Evolutionary conservation across 345 rosid species (phyloP).

Genomic region (Excoecaria cochinchinensis): DNA sequence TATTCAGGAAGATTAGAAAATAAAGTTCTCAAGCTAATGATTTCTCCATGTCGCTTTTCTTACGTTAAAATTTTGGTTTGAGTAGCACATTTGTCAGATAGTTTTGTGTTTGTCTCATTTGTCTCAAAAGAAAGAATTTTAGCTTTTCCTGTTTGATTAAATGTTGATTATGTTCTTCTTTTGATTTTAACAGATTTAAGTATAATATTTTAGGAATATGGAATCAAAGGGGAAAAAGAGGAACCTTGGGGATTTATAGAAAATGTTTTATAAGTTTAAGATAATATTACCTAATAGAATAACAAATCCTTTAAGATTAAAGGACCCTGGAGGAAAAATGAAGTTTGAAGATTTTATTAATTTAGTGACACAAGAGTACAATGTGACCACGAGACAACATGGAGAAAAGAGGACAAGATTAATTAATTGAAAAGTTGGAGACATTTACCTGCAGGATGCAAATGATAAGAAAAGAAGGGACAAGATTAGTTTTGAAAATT

Average conservation of each 20-base stretch:
- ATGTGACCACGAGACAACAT: constrained; percentile 10
- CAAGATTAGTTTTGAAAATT: constrained; percentile 31
- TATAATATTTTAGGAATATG: no score
- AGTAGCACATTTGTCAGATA: no score
- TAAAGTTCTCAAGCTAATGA: no score
- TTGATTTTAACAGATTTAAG: background rate
- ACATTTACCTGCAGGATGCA: constrained; percentile 33
- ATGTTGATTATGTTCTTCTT: background rate
- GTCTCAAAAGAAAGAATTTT: no score
- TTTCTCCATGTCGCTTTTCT: no score
- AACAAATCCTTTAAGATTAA: constrained; percentile 32
- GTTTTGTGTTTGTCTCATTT: no score
- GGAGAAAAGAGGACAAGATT: constrained; percentile 10
- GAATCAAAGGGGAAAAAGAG: background rate
- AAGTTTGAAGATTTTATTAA: constrained; percentile 31
- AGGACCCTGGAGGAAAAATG: constrained; percentile 31
- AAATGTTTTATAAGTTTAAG: constrained; percentile 36
- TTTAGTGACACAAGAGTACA: constrained; percentile 36
- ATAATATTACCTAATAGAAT: constrained; percentile 56
- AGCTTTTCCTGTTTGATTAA: no score
- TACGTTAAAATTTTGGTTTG: no score
- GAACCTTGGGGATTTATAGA: background rate
- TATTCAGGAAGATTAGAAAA: no score
- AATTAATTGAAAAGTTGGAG: constrained; percentile 38
- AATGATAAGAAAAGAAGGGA: constrained; percentile 23